Evolutionary conservation across 139 green algal species (phyloP).

Genomic region (Nannochloris sp.): DNA sequence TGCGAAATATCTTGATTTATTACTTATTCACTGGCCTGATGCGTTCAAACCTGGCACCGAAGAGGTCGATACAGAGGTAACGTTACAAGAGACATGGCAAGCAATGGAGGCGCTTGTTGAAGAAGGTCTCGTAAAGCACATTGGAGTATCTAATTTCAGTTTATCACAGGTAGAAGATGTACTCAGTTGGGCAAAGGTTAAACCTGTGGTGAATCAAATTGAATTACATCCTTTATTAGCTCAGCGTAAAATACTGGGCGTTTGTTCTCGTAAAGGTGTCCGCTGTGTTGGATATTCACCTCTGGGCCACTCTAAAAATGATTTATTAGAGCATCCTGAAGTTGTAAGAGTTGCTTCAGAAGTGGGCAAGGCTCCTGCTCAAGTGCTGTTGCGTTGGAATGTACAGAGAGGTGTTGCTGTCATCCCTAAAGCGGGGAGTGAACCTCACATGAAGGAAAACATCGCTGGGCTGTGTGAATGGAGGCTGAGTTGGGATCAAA

Average conservation of each 20-base stretch:
- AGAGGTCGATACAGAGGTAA: conserved; percentile 28
- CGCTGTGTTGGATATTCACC: conserved; percentile 60
- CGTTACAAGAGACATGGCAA: conserved; percentile 50
- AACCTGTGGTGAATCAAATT: conserved; percentile 68
- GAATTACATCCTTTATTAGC: conserved; percentile 75
- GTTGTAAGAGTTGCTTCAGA: conserved; percentile 50
- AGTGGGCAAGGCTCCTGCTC: conserved; percentile 34
- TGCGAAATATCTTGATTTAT: conserved; percentile 66
- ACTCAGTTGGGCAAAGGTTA: conserved; percentile 39
- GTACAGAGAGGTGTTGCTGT: conserved; percentile 73
- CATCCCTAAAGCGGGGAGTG: conserved; percentile 49
- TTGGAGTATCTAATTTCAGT: conserved; percentile 59
- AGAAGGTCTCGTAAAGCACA: conserved; percentile 33
- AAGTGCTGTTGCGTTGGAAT: conserved; percentile 80
- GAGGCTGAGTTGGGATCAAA: conserved; percentile 40
- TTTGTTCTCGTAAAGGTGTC: conserved; percentile 62
- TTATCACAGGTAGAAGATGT: conserved; percentile 56
- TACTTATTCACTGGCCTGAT: conserved; percentile 80
- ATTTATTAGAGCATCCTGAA: conserved; percentile 29
- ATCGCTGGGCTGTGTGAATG: conserved; percentile 44
- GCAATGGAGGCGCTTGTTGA: conserved; percentile 56
- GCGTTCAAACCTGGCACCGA: conserved; percentile 49
- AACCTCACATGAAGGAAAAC: conserved; percentile 44
- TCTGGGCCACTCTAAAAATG: conserved; percentile 36
- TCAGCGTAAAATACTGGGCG: conserved; percentile 68